A percentile compares a stretch with the other conserved stretches of the same genome.
phyloP scores from a whole-genome alignment of 305 asterid species.

The Rubia occidens region DNA sequence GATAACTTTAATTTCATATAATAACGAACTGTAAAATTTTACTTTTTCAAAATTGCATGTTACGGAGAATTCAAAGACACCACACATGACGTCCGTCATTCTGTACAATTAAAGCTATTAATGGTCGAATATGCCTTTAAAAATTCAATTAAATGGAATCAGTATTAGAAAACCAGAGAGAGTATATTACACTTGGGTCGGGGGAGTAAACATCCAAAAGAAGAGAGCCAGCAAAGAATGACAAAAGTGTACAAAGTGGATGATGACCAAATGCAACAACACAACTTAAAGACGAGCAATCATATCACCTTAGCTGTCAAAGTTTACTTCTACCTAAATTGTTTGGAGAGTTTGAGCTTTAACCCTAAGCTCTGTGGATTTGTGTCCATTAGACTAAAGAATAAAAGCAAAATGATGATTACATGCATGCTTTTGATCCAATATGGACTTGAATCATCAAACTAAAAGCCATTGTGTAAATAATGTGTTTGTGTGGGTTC shows the following conservation, averaged over 20 bases:
- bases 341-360: neutral
- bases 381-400: neutral
- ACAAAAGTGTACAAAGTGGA: neutral
- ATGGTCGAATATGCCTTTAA: too few species aligned
- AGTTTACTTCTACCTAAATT: neutral
- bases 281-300: neutral
- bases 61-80: too few species aligned
- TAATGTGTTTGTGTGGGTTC: neutral
- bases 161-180: too few species aligned
- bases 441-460: neutral
- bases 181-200: too few species aligned
- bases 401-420: neutral
- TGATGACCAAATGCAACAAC: neutral
- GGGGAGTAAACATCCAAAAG: neutral
- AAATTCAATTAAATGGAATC: too few species aligned
- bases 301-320: constrained; percentile 9
- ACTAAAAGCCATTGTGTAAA: neutral
- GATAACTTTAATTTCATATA: too few species aligned
- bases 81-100: too few species aligned
- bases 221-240: neutral
- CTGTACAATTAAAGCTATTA: too few species aligned
- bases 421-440: neutral
- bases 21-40: too few species aligned
- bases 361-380: neutral
- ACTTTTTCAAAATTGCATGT: too few species aligned